Base-by-base conservation (phyloP, 805 yeast genomes). In the Debaryomyces tyrocola region DNA sequence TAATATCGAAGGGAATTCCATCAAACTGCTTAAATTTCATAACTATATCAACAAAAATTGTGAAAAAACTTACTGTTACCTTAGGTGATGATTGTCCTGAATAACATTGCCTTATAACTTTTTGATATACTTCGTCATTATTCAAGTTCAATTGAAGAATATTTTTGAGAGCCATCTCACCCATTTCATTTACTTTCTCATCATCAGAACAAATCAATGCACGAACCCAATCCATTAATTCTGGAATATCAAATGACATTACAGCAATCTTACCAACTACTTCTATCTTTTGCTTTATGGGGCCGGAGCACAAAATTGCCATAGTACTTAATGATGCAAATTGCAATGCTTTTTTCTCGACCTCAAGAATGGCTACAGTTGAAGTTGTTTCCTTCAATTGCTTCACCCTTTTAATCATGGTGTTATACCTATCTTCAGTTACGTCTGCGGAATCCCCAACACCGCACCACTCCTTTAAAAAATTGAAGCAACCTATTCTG, bases 381-480 rank as follows among this genome's bases (percentile, higher is more conserved):
- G 88, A 75, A 4, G 73, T 70, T 7, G 65, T 64, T 39, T 67
- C 79, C 48, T 59, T 74, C 55, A 60, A 59, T 7, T 58, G 57
- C 53, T 66, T 73, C 44, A 70, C 67, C 10, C 66, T 70, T 36
- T 70, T 70, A 14, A 81, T 73, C 82, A 84, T 84, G 1, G 66
- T 54, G 4, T 69, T 61, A 52, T 90, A 90, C 38, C 97, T 73
- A 36, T 85, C 86, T 27, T 81, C 82, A 2, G 90, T 79, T 2
- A 83, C 58, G 1, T 73, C 59, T 7, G 80, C 75, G 20, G 82
- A 73, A 43, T 80, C 84, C 2, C 98, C 97, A 64, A 81, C 82
- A 0, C 96, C 96, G 63, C 97, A 90, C 99, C 99, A 94, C 61
- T 89, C 96, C 53, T 87, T 91, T 46, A 94, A 70, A 57, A 80